These are phyloP conservation scores for Fusarium equiseti DNA, from an alignment of 2,329 filamentous ascomycete genomes.

Conservation along the genomic window DNA sequence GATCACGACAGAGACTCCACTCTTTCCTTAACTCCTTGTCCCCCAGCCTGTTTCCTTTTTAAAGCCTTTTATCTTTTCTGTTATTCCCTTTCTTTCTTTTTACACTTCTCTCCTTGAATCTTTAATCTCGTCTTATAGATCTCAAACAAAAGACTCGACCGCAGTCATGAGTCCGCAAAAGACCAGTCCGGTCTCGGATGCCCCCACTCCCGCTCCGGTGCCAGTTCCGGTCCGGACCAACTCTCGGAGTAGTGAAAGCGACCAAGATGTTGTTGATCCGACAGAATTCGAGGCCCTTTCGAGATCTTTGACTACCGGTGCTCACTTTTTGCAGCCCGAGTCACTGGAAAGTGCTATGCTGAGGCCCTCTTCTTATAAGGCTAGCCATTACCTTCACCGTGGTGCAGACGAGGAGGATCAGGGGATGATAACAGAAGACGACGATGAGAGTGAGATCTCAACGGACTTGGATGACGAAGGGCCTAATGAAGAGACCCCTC, in stretches of 20 bases:
- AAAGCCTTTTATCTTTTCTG: background rate
- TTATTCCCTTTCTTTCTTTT: background rate
- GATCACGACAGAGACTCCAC: constrained; percentile 46
- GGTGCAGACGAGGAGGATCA: constrained; percentile 23
- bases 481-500: constrained; percentile 45
- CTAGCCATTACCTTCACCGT: constrained; percentile 30
- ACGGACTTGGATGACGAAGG: constrained; percentile 17
- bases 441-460: constrained; percentile 21
- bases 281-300: constrained; percentile 51
- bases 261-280: constrained; percentile 35
- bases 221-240: constrained; percentile 40
- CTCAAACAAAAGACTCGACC: background rate
- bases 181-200: constrained; percentile 14
- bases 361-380: constrained; percentile 39
- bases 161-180: constrained; percentile 24
- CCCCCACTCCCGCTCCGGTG: constrained; percentile 26
- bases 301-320: constrained; percentile 55
- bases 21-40: constrained; percentile 6
- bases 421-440: constrained; percentile 16
- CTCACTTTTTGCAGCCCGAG: constrained; percentile 58
- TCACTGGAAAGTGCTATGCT: constrained; percentile 57
- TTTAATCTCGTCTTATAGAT: background rate
- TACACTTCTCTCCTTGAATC: background rate
- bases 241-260: constrained; percentile 28
- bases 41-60: constrained; percentile 19